Conservation (phyloP, 2,329 filamentous ascomycete genomes). For the Alternaria sp. region DNA sequence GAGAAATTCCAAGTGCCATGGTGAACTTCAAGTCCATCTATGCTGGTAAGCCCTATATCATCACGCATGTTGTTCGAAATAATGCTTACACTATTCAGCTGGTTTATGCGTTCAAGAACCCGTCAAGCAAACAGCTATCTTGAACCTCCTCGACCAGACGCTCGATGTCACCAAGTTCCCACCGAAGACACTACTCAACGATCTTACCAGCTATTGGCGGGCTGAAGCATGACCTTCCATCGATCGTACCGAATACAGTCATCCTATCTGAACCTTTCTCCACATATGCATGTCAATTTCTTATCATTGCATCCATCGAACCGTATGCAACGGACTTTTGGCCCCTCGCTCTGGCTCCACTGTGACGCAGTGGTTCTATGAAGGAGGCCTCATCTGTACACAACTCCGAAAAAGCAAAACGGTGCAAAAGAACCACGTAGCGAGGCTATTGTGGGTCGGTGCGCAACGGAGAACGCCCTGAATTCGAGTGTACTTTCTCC, state of each 20-base stretch:
- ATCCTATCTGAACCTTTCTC: background rate
- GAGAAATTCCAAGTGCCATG: constrained; percentile 39
- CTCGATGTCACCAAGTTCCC: constrained; percentile 43
- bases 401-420: background rate
- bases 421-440: constrained; percentile 3
- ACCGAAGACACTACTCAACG: constrained; percentile 37
- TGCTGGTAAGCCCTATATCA: constrained; percentile 30
- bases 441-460: constrained; percentile 1
- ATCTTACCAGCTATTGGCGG: constrained; percentile 42
- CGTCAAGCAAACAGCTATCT: constrained; percentile 35
- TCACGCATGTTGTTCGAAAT: background rate
- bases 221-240: constrained; percentile 24
- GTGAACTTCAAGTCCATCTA: constrained; percentile 41
- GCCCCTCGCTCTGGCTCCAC: background rate
- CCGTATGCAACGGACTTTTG: background rate
- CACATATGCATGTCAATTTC: background rate
- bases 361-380: background rate
- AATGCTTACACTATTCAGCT: constrained; percentile 25
- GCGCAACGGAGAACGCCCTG: background rate
- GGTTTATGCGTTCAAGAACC: constrained; percentile 44
- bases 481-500: background rate
- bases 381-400: background rate
- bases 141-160: constrained; percentile 38
- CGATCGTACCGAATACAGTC: background rate
- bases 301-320: background rate